These are phyloP conservation scores for Sclerotinia subarctica DNA, from an alignment of 2,329 filamentous ascomycete species.

Conservation along the genomic window DNA sequence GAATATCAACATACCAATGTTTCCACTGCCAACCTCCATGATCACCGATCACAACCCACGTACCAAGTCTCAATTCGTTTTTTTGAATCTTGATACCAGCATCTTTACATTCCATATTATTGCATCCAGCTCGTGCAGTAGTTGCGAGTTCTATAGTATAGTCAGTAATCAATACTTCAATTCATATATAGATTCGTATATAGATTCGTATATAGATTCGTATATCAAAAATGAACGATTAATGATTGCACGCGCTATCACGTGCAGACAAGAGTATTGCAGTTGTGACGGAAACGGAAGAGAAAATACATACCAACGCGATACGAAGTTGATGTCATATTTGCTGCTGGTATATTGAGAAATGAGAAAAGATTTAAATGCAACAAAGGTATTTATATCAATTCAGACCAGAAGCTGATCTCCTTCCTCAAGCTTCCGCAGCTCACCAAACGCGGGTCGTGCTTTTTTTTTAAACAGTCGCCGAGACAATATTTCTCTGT, in stretches of 20 bases:
- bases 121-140: constrained; percentile 71
- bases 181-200: neutral
- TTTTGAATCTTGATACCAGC: constrained; percentile 68
- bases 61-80: constrained; percentile 74
- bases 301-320: constrained; percentile 37
- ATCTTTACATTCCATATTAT: constrained; percentile 68
- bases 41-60: constrained; percentile 60
- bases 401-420: no score
- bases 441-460: neutral
- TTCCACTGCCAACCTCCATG: constrained; percentile 71
- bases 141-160: constrained; percentile 61
- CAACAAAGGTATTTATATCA: neutral
- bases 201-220: neutral
- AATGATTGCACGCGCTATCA: constrained; percentile 12
- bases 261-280: constrained; percentile 33
- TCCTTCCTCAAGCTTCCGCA: neutral
- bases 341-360: neutral
- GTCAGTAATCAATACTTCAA: constrained; percentile 1
- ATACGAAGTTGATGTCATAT: constrained; percentile 33
- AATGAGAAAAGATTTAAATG: neutral
- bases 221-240: neutral
- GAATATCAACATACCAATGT: constrained; percentile 68
- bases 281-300: constrained; percentile 14
- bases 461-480: neutral
- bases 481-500: neutral